A percentile compares a stretch with the other conserved stretches of the same genome.
Conservation (phyloP, 1,284 basidiomycete species). For the Sphagnurus paluster region DNA sequence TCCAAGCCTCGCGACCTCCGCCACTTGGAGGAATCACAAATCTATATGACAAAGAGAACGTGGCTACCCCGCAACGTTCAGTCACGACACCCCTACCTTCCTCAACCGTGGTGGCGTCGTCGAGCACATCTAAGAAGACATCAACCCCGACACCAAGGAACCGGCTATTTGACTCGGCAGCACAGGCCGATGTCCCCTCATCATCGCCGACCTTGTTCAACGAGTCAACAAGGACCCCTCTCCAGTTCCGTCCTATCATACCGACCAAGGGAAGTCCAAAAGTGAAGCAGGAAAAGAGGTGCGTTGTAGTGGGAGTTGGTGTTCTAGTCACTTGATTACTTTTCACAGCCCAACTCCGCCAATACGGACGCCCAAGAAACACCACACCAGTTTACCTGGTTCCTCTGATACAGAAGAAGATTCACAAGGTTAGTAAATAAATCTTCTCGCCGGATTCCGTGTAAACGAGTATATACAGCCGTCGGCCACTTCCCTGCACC, state of each 20-base stretch:
- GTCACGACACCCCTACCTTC: background rate
- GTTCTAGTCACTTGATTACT: too few species aligned
- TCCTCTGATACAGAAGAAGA: slow-evolving; percentile 43
- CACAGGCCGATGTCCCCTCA: slow-evolving; percentile 15
- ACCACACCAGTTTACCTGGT: background rate
- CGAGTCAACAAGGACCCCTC: slow-evolving; percentile 10
- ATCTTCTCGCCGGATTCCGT: background rate
- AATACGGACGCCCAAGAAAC: slow-evolving; percentile 1
- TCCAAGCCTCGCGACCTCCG: slow-evolving; percentile 15
- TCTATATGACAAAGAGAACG: slow-evolving; percentile 26
- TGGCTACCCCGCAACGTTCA: slow-evolving; percentile 11
- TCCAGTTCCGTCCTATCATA: slow-evolving; percentile 19
- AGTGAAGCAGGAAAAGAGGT: slow-evolving; percentile 5
- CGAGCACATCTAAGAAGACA: background rate
- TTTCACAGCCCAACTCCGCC: too few species aligned
- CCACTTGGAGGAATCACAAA: slow-evolving; percentile 20
- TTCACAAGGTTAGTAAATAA: slow-evolving; percentile 32
- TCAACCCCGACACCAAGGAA: slow-evolving; percentile 12
- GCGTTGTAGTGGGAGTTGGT: background rate
- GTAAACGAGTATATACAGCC: slow-evolving; percentile 4
- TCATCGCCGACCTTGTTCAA: slow-evolving; percentile 24
- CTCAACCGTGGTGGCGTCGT: slow-evolving; percentile 12
- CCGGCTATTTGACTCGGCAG: slow-evolving; percentile 17
- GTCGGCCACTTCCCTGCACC: slow-evolving; percentile 13
- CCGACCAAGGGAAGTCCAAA: slow-evolving; percentile 5